Evolutionary conservation across 768 basidiomycete species (phyloP).

Genomic region (Tulasnella sp.): DNA sequence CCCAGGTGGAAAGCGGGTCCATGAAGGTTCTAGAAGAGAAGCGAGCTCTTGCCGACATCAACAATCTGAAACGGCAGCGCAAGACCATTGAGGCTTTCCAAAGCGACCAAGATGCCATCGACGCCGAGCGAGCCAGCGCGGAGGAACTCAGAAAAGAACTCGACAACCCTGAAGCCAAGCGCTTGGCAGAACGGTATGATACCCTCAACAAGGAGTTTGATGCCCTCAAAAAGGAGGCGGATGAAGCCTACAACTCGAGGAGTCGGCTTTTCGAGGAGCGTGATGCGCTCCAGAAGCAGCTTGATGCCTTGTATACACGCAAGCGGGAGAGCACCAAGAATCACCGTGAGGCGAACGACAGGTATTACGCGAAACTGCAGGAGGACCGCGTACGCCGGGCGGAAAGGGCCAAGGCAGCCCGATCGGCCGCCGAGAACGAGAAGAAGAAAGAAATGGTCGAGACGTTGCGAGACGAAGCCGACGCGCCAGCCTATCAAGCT

Average conservation of each 20-base stretch:
- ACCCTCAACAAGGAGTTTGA: conserved; percentile 78
- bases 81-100: conserved; percentile 75
- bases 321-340: conserved; percentile 65
- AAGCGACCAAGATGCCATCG: conserved; percentile 69
- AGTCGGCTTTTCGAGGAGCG: conserved; percentile 83
- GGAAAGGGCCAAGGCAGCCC: conserved; percentile 67
- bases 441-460: conserved; percentile 74
- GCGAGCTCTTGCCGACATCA: conserved; percentile 86
- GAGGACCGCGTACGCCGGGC: conserved; percentile 82
- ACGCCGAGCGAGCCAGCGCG: conserved; percentile 61
- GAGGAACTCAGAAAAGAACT: conserved; percentile 76
- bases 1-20: conserved; percentile 82
- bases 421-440: conserved; percentile 64
- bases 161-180: conserved; percentile 85
- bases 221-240: conserved; percentile 73
- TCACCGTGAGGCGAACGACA: conserved; percentile 78
- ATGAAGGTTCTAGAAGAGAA: conserved; percentile 95
- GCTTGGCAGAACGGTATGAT: conserved; percentile 71
- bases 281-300: conserved; percentile 55
- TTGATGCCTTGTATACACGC: conserved; percentile 62
- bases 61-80: conserved; percentile 58
- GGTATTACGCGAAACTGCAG: conserved; percentile 71
- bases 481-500: conserved; percentile 77
- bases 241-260: conserved; percentile 74
- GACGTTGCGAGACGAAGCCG: conserved; percentile 83